phyloP scores from a whole-genome alignment of 768 basidiomycete species.

The Clavulina sp. region DNA sequence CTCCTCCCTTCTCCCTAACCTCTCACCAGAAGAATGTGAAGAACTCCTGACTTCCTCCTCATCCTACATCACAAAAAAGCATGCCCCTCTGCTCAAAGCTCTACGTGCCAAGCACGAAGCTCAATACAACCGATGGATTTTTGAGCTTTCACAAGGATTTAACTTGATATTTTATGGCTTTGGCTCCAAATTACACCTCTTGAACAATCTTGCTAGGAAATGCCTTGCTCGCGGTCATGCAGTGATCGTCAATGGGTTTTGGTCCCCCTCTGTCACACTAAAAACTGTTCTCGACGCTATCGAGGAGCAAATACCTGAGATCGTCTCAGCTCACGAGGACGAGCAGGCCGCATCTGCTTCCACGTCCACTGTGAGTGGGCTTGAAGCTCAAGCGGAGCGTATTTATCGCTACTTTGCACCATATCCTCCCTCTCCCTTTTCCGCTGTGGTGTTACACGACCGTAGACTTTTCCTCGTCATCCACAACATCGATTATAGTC shows the following conservation, averaged over 20 bases:
- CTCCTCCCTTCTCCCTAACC: constrained; percentile 52
- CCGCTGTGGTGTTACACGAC: constrained; percentile 16
- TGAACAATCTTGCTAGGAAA: constrained; percentile 55
- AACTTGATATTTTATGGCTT: constrained; percentile 77
- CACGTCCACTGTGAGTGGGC: constrained; percentile 17
- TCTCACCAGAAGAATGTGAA: constrained; percentile 45
- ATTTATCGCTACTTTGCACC: constrained; percentile 46
- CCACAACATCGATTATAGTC: constrained; percentile 80
- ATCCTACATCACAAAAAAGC: constrained; percentile 10
- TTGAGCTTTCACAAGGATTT: constrained; percentile 69
- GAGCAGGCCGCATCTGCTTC: neutral
- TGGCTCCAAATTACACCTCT: constrained; percentile 63
- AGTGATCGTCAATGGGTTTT: constrained; percentile 62
- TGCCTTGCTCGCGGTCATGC: constrained; percentile 50
- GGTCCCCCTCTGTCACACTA: constrained; percentile 44
- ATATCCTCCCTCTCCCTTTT: constrained; percentile 1
- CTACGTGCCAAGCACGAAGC: constrained; percentile 17
- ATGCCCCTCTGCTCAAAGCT: constrained; percentile 15
- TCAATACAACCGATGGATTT: constrained; percentile 41
- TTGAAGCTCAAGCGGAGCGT: constrained; percentile 46
- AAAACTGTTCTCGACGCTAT: constrained; percentile 52
- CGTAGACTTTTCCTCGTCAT: constrained; percentile 57
- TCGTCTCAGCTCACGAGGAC: constrained; percentile 8
- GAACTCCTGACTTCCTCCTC: constrained; percentile 16
- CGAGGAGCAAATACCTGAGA: constrained; percentile 24